phyloP scores from a whole-genome alignment of 257 asterid genomes.

The Capsicum pubescens region DNA sequence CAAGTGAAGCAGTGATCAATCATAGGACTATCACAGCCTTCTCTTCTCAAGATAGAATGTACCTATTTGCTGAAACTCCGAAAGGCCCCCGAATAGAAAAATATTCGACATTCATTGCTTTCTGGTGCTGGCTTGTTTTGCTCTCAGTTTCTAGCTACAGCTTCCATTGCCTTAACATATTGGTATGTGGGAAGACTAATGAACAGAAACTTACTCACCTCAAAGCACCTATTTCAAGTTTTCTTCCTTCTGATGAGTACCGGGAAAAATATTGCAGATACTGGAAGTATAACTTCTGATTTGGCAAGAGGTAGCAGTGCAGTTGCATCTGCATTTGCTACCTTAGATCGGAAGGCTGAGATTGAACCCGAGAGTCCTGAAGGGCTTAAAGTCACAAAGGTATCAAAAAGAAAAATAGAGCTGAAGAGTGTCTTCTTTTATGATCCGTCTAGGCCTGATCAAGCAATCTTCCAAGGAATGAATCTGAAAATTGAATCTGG shows the following conservation, averaged over 20 bases:
- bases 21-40: conserved; percentile 76
- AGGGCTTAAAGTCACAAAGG: conserved; percentile 40
- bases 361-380: conserved; percentile 60
- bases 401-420: conserved; percentile 54
- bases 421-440: conserved; percentile 53
- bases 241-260: conserved; percentile 83
- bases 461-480: conserved; percentile 63
- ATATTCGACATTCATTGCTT: conserved; percentile 69
- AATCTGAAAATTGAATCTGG: conserved; percentile 64
- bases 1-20: conserved; percentile 76
- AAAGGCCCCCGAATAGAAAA: conserved; percentile 53
- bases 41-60: conserved; percentile 65
- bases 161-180: conserved; percentile 62
- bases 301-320: conserved; percentile 69
- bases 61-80: conserved; percentile 52
- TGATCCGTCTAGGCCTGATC: conserved; percentile 76
- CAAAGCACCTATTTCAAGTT: conserved; percentile 67
- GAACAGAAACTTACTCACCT: conserved; percentile 49
- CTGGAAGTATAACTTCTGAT: conserved; percentile 81
- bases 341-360: conserved; percentile 55
- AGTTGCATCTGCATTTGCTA: conserved; percentile 54
- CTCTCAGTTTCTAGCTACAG: conserved; percentile 64
- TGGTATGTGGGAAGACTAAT: conserved; percentile 87
- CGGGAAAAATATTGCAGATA: conserved; percentile 76
- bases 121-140: conserved; percentile 59